A percentile compares a stretch with the other conserved stretches of the same genome.
phyloP scores from a whole-genome alignment of 257 asterid genomes.

The Cordia subcordata region DNA sequence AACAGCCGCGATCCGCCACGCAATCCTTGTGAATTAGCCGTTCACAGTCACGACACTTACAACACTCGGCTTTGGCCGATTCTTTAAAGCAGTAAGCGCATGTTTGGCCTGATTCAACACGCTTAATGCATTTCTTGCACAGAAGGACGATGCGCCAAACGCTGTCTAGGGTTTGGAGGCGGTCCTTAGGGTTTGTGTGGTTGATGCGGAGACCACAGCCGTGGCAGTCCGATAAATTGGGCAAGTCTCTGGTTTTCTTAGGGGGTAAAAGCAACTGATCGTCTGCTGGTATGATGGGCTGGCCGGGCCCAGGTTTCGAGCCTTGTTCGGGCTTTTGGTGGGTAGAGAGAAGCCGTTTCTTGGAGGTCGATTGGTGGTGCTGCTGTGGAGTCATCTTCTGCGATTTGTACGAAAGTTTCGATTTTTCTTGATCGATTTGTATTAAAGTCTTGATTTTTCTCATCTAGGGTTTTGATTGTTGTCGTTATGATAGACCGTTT shows the following conservation, averaged over 20 bases:
- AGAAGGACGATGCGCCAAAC: conserved; percentile 86
- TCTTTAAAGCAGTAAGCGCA: conserved; percentile 71
- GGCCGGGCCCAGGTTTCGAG: conserved; percentile 5
- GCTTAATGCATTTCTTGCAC: conserved; percentile 55
- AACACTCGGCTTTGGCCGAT: conserved; percentile 34
- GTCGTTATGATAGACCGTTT: no score
- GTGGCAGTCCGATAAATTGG: conserved; percentile 81
- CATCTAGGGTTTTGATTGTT: neutral
- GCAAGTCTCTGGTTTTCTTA: conserved; percentile 62
- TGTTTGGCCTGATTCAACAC: conserved; percentile 35
- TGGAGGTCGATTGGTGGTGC: conserved; percentile 26
- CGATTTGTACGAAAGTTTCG: neutral
- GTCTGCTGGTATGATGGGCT: neutral
- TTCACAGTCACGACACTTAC: conserved; percentile 45
- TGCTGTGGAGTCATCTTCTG: conserved; percentile 5
- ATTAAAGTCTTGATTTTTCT: no score
- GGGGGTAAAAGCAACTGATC: conserved; percentile 15
- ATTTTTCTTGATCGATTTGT: neutral
- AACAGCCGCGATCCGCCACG: conserved; percentile 40
- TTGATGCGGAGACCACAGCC: conserved; percentile 57
- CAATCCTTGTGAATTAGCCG: conserved; percentile 56
- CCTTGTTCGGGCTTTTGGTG: conserved; percentile 20
- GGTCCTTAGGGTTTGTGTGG: conserved; percentile 58
- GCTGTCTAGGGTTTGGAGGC: conserved; percentile 69
- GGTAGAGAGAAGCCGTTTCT: conserved; percentile 29